These are phyloP conservation scores for Cercospora beticola DNA, from an alignment of 2,329 filamentous ascomycete genomes.

Conservation along the genomic window DNA sequence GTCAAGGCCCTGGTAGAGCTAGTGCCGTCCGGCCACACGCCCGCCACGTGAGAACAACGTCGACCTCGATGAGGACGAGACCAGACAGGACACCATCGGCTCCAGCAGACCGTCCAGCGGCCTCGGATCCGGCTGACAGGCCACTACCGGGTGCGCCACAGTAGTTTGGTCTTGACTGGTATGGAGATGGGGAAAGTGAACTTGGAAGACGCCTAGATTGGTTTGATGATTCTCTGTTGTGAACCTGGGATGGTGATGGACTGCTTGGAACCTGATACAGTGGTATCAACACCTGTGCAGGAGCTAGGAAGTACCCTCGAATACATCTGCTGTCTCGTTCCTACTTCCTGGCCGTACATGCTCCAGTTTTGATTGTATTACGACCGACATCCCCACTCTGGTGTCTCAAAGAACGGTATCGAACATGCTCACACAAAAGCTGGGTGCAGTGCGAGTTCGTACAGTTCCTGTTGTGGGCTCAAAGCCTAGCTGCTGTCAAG, in stretches of 20 bases:
- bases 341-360: not conserved
- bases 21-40: not conserved
- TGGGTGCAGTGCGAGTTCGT: not conserved
- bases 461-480: not conserved
- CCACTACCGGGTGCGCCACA: conserved; percentile 6
- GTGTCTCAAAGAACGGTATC: not conserved
- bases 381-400: not conserved
- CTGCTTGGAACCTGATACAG: not conserved
- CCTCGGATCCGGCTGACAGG: not conserved
- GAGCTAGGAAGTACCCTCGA: not conserved
- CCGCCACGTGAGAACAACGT: not conserved
- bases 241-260: not conserved
- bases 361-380: not conserved
- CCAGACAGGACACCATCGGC: conserved; percentile 3
- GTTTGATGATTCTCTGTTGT: conserved; percentile 2
- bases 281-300: not conserved
- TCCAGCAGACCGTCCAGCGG: not conserved
- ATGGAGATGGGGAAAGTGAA: conserved; percentile 8
- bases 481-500: not conserved
- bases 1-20: conserved; percentile 14
- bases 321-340: not conserved
- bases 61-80: not conserved
- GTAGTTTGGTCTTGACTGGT: conserved; percentile 6
- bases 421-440: not conserved
- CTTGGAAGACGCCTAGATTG: not conserved